Base-by-base conservation (phyloP, 495 filamentous ascomycete genomes). In the Amphirosellinia nigrospora region DNA sequence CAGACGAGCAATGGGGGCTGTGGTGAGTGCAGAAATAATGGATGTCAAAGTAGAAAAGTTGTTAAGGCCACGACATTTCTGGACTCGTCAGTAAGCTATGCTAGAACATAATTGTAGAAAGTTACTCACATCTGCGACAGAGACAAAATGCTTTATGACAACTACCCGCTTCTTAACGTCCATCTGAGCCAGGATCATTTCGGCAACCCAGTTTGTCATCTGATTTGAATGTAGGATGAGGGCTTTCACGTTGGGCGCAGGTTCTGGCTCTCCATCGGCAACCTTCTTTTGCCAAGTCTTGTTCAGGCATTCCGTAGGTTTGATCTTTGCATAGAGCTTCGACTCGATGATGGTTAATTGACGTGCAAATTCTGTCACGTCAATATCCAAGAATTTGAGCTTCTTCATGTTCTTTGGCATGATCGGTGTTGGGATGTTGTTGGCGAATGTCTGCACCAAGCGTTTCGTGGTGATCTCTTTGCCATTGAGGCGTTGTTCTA, bases 351-450 rank as follows among this genome's bases (percentile, higher is more conserved):
- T 97, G 2, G 96, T 99, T 66, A 99, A 83, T 80, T 99, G 96
- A 39, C 96, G 89, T 28, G 95, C 96, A 82, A 99, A 98, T 79
- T 99, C 96, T 2, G 91, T 92, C 15, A 93, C 90, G 76, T 99
- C 96, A 68, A 99, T 98, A 77, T 99, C 96, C 61, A 98, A 86
- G 82, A 99, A 98, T 80, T 98, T 99, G 71, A 99, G 89, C 79
- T 97, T 98, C 89, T 96, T 98, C 93, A 98, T 97, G 79, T 97
- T 97, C 88, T 97, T 98, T 0, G 96, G 96, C 76, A 98, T 89
- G 73, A 98, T 98, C 13, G 96, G 94, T 55, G 91, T 83, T 10
- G 96, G 96, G 1, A 91, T 88, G 36, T 92, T 88, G 66, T 86
- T 88, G 76, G 87, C 93, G 72, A 95, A 86, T 8, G 94, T 98